phyloP scores from a whole-genome alignment of 495 filamentous ascomycete genomes.

The Penicillium subrubescens region DNA sequence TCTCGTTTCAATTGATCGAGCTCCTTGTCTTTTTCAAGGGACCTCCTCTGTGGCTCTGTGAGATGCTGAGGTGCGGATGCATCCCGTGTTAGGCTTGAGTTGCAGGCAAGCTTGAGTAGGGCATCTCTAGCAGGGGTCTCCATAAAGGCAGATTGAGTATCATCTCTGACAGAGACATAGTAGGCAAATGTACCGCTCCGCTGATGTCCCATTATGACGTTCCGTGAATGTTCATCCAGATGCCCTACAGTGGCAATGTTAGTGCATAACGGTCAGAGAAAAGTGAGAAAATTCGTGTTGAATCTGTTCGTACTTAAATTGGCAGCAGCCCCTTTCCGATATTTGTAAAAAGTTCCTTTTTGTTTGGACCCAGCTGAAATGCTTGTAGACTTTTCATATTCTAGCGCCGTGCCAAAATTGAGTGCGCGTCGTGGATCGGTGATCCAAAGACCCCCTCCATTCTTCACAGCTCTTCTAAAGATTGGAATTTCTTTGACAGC shows the following conservation, averaged over 20 bases:
- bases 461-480: slow-evolving; percentile 5
- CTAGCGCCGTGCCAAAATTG: slow-evolving; percentile 9
- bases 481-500: slow-evolving; percentile 17
- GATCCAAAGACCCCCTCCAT: slow-evolving; percentile 8
- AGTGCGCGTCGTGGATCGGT: slow-evolving; percentile 17
- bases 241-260: slow-evolving; percentile 18
- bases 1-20: slow-evolving; percentile 13
- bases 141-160: slow-evolving; percentile 30
- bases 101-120: slow-evolving; percentile 17
- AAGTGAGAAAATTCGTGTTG: background rate
- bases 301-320: slow-evolving; percentile 18
- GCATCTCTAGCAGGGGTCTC: slow-evolving; percentile 25
- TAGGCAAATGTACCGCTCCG: slow-evolving; percentile 22
- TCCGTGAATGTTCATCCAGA: slow-evolving; percentile 26
- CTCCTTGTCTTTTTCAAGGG: slow-evolving; percentile 12
- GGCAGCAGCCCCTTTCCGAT: slow-evolving; percentile 24
- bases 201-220: slow-evolving; percentile 26
- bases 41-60: slow-evolving; percentile 8
- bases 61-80: slow-evolving; percentile 20
- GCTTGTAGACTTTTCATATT: slow-evolving; percentile 16
- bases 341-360: slow-evolving; percentile 26
- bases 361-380: slow-evolving; percentile 17
- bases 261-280: slow-evolving; percentile 5
- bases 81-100: slow-evolving; percentile 22
- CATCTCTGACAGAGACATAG: slow-evolving; percentile 23